A percentile compares a stretch with the other conserved stretches of the same genome.
phyloP scores from a whole-genome alignment of 1,139 yeast genomes.

The Casaregolazyma lundiana region DNA sequence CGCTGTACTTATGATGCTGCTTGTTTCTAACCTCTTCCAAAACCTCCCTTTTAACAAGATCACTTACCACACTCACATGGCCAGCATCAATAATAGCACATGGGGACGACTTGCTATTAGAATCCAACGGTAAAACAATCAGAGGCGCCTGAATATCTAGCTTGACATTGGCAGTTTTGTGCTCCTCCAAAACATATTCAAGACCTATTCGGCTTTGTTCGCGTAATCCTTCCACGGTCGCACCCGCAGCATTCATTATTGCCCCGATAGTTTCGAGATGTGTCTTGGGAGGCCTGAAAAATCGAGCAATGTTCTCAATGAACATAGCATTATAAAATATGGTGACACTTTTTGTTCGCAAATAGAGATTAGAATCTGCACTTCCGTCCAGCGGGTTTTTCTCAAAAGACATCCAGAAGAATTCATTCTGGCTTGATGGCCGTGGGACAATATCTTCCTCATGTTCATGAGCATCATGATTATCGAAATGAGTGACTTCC shows the following conservation, averaged over 20 bases:
- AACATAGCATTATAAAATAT: conserved; percentile 81
- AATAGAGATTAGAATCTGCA: conserved; percentile 73
- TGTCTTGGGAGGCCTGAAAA: conserved; percentile 82
- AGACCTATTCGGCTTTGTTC: conserved; percentile 88
- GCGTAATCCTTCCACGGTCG: conserved; percentile 86
- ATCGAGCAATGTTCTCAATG: conserved; percentile 64
- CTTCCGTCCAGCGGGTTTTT: conserved; percentile 75
- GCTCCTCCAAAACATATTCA: conserved; percentile 90
- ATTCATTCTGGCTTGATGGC: conserved; percentile 23
- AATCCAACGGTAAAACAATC: conserved; percentile 81
- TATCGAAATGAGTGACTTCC: conserved; percentile 37
- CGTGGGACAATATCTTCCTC: conserved; percentile 41
- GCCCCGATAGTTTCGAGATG: conserved; percentile 89
- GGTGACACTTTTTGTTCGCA: conserved; percentile 81
- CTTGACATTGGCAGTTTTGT: conserved; percentile 78
- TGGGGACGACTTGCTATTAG: conserved; percentile 74
- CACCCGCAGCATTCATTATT: conserved; percentile 91
- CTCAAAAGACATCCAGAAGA: conserved; percentile 80
- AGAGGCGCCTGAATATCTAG: conserved; percentile 92
- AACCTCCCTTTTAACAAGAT: conserved; percentile 66
- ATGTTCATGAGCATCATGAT: conserved; percentile 12
- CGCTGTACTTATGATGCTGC: conserved; percentile 57
- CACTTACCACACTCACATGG: conserved; percentile 79
- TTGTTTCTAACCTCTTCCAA: conserved; percentile 69
- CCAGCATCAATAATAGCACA: conserved; percentile 96